Conservation (phyloP, 2,329 filamentous ascomycete genomes). For the Penicillium psychrosexuale region DNA sequence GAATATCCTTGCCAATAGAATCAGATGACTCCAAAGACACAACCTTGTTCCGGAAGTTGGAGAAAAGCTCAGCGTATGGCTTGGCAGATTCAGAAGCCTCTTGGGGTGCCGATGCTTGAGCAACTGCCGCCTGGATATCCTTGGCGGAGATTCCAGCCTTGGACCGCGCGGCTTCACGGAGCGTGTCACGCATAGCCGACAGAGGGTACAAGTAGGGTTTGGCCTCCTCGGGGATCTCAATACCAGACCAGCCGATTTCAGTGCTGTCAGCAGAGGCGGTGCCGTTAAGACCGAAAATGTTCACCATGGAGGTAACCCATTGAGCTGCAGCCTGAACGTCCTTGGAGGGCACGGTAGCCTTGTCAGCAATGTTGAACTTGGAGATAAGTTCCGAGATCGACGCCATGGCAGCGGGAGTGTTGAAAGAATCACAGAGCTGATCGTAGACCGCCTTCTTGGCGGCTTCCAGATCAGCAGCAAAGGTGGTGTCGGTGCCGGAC, state of each 20-base stretch:
- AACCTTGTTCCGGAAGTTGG: conserved; percentile 41
- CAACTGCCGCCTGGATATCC: conserved; percentile 41
- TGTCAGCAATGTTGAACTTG: conserved; percentile 63
- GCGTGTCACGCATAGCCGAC: conserved; percentile 55
- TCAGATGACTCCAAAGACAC: conserved; percentile 44
- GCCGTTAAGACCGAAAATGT: conserved; percentile 72
- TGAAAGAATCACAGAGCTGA: conserved; percentile 79
- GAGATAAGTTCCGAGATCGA: conserved; percentile 75
- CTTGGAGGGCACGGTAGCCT: conserved; percentile 45
- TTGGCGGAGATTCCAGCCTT: conserved; percentile 42
- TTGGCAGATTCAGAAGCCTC: conserved; percentile 29
- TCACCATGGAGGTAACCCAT: conserved; percentile 80
- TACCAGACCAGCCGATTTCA: conserved; percentile 62
- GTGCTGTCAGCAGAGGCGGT: conserved; percentile 33
- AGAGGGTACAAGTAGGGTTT: conserved; percentile 61
- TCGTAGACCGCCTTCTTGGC: conserved; percentile 58
- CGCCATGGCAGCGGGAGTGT: conserved; percentile 76
- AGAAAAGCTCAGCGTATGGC: conserved; percentile 50
- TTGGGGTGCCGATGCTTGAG: conserved; percentile 24
- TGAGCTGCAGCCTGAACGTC: conserved; percentile 59
- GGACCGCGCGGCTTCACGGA: conserved; percentile 56
- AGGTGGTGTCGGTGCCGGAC: conserved; percentile 31
- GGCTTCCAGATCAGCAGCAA: conserved; percentile 50
- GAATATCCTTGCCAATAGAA: conserved; percentile 65
- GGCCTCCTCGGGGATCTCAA: conserved; percentile 59